These are phyloP conservation scores for Penicillium alfredii DNA, from an alignment of 495 filamentous ascomycete species.

Conservation along the genomic window DNA sequence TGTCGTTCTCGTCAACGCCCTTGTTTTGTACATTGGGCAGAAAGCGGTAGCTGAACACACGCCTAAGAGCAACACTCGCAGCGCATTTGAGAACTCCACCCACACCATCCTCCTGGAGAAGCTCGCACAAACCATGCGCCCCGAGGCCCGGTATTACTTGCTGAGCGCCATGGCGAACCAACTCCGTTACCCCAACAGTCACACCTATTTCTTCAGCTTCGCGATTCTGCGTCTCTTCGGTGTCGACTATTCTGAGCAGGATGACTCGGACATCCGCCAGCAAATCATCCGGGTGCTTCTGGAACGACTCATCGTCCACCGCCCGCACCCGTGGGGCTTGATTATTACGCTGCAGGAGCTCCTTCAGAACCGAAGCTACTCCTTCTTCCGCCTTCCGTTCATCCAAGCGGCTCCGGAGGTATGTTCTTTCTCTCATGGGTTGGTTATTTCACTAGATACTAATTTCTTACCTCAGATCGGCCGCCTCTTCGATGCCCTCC, in stretches of 20 bases:
- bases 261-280: conserved; percentile 77
- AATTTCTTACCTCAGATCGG: conserved; percentile 32
- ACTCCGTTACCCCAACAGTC: conserved; percentile 79
- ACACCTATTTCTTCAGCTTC: conserved; percentile 91
- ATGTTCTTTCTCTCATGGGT: conserved; percentile 13
- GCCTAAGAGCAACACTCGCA: conserved; percentile 49
- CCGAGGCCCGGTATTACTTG: conserved; percentile 80
- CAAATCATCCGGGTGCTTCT: conserved; percentile 82
- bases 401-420: conserved; percentile 86
- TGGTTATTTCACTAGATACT: conserved; percentile 2
- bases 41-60: conserved; percentile 54
- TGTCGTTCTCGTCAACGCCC: conserved; percentile 65
- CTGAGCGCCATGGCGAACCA: conserved; percentile 83
- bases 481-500: conserved; percentile 45
- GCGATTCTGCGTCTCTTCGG: conserved; percentile 83
- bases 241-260: conserved; percentile 65
- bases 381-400: conserved; percentile 89
- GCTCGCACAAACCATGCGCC: conserved; percentile 63
- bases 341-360: conserved; percentile 88
- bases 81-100: conserved; percentile 66
- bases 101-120: conserved; percentile 69
- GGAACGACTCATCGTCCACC: conserved; percentile 81
- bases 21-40: conserved; percentile 77
- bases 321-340: conserved; percentile 94
- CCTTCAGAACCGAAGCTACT: conserved; percentile 79